Conservation (phyloP, 2,329 filamentous ascomycete species). For the Magnaporthiopsis rhizophila region DNA sequence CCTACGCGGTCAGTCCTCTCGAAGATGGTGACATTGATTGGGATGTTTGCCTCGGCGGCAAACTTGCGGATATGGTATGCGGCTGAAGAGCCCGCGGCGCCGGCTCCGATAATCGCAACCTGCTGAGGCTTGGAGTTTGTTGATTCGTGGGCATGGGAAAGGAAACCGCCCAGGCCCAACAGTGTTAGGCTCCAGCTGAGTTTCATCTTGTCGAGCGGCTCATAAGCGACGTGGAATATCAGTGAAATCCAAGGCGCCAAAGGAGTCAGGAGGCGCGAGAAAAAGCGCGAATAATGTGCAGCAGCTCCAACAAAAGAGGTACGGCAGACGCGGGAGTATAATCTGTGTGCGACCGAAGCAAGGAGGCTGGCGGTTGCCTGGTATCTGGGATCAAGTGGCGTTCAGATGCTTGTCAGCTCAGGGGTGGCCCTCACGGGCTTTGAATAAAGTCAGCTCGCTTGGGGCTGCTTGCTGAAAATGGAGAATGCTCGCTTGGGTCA, state of each 20-base stretch:
- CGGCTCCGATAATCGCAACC: conserved; percentile 46
- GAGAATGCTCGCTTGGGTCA: neutral
- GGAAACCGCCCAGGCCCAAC: neutral
- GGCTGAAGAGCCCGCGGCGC: conserved; percentile 77
- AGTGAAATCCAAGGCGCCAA: neutral
- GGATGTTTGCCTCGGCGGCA: conserved; percentile 50
- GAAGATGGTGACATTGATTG: conserved; percentile 77
- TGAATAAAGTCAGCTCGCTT: neutral
- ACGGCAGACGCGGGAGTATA: neutral
- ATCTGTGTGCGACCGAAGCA: neutral
- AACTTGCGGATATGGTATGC: conserved; percentile 76
- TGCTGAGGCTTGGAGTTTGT: conserved; percentile 13
- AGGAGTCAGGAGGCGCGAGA: neutral
- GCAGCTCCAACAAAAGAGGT: neutral
- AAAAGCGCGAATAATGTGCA: neutral
- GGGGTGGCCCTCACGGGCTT: neutral
- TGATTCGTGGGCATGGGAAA: neutral
- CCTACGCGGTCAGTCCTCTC: conserved; percentile 73
- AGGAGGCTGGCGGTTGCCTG: no score
- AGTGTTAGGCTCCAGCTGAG: neutral
- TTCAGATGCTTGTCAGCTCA: neutral
- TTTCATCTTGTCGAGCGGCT: neutral
- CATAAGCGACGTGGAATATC: neutral
- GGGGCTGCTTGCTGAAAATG: no score
- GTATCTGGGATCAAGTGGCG: no score